Evolutionary conservation across 2,329 filamentous ascomycete species (phyloP).

Genomic region (Aspergillus felis): DNA sequence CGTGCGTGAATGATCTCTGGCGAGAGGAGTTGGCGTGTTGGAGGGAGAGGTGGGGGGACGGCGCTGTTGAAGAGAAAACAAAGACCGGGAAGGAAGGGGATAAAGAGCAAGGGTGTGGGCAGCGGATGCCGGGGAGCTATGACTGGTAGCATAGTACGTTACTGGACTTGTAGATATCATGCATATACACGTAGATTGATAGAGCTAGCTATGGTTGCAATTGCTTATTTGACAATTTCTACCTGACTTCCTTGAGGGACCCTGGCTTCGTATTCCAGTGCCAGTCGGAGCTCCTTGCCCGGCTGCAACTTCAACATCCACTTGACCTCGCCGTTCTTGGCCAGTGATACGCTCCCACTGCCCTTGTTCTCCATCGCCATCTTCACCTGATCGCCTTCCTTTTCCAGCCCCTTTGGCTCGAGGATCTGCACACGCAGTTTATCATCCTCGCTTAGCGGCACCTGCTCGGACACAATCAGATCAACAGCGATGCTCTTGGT

Average conservation of each 20-base stretch:
- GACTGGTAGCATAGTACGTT: slow-evolving; percentile 11
- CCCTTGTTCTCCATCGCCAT: slow-evolving; percentile 48
- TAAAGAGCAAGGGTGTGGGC: slow-evolving; percentile 3
- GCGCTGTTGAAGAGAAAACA: too few relatives aligned
- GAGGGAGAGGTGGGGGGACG: slow-evolving; percentile 28
- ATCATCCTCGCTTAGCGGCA: slow-evolving; percentile 31
- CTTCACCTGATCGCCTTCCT: slow-evolving; percentile 19
- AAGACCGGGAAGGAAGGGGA: neutral
- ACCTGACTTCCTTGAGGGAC: slow-evolving; percentile 42
- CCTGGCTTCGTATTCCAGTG: slow-evolving; percentile 59
- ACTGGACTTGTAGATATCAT: neutral
- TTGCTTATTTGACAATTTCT: neutral
- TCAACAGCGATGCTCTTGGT: slow-evolving; percentile 25
- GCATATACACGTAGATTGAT: neutral
- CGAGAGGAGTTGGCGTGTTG: slow-evolving; percentile 30
- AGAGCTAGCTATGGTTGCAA: neutral
- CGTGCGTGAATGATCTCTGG: slow-evolving; percentile 35
- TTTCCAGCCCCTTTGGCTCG: slow-evolving; percentile 24
- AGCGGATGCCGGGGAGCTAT: slow-evolving; percentile 19
- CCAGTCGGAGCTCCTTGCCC: slow-evolving; percentile 54
- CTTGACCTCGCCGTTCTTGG: slow-evolving; percentile 55
- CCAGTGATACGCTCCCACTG: slow-evolving; percentile 50
- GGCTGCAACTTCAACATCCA: slow-evolving; percentile 59
- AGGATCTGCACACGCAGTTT: slow-evolving; percentile 26
- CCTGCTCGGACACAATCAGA: slow-evolving; percentile 29